These are phyloP conservation scores for Collybia nuda DNA, from an alignment of 768 basidiomycete genomes.

Conservation along the genomic window DNA sequence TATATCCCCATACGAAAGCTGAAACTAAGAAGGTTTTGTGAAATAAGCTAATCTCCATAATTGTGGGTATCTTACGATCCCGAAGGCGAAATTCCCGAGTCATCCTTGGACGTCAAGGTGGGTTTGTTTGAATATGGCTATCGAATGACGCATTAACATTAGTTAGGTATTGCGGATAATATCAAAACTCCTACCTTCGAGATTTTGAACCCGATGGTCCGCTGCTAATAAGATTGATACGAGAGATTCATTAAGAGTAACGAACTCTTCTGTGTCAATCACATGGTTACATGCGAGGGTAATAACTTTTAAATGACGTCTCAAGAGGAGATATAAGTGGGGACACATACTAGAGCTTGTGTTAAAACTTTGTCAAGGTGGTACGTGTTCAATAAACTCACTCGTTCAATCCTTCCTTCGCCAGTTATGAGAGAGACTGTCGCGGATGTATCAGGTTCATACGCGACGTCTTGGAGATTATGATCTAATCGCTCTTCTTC, in stretches of 20 bases:
- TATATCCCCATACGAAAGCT: constrained; percentile 31
- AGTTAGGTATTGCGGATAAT: neutral
- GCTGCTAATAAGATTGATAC: constrained; percentile 26
- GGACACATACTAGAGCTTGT: constrained; percentile 27
- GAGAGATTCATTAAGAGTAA: constrained; percentile 26
- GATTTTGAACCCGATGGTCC: constrained; percentile 29
- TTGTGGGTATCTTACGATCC: constrained; percentile 23
- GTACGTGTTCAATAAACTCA: constrained; percentile 13
- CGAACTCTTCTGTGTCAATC: constrained; percentile 29
- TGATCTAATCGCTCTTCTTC: constrained; percentile 30
- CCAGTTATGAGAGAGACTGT: constrained; percentile 33
- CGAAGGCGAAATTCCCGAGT: constrained; percentile 37
- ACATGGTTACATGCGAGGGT: constrained; percentile 33
- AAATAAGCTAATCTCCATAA: neutral
- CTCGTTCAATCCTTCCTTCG: constrained; percentile 33
- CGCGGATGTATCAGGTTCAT: constrained; percentile 32
- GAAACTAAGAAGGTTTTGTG: constrained; percentile 20
- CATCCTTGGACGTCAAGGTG: constrained; percentile 29
- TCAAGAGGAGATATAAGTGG: constrained; percentile 32
- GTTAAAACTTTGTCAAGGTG: neutral
- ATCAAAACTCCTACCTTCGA: constrained; percentile 24
- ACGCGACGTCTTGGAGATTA: constrained; percentile 26
- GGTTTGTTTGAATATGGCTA: constrained; percentile 36
- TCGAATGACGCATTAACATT: neutral
- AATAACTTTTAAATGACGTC: constrained; percentile 31